Evolutionary conservation across 805 yeast species (phyloP), one percentile per base, ranked within the genome.

Genomic region (Wickerhamiella cacticola): DNA sequence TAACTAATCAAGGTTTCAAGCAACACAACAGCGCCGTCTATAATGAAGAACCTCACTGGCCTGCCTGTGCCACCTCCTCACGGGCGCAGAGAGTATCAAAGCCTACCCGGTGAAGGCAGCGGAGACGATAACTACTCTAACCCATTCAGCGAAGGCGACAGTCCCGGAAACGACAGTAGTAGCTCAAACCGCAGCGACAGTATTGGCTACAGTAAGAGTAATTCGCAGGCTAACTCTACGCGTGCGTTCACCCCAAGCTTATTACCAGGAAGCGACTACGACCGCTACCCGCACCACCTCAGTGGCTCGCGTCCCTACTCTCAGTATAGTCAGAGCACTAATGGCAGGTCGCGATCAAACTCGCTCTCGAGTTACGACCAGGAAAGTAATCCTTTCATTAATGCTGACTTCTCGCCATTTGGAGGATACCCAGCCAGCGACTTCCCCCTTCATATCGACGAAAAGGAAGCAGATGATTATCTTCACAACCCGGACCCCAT

Each of bases 371-470:
- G 52, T 31, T 35, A 48, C 43, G 53, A 50, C 41, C 56, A 50
- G 38, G 61, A 56, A 22, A 46, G 50, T 29, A 59, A 57, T 39
- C 61, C 61, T 31, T 57, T 57, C 22, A 29, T 43, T 4, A 55
- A 65, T 54, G 67, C 68, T 8, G 72, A 67, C 53, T 66, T 64
- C 50, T 63, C 68, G 42, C 98, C 97, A 2, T 89, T 89, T 67
- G 98, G 97, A 45, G 97, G 97, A 13, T 89, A 84, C 64, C 97
- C 98, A 0, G 94, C 95, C 7, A 72, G 87, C 15, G 79, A 86
- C 3, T 89, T 89, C 68, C 98, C 98, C 1, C 68, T 89, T 49
- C 80, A 76, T 56, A 78, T 92, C 53, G 96, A 89, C 51, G 97
- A 89, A 56, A 85, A 85, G 65, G 98, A 89, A 65, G 81, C 83